Evolutionary conservation across 2,329 filamentous ascomycete species (phyloP), one percentile per base, ranked within the genome.

Genomic region (Colletotrichum trifolii): DNA sequence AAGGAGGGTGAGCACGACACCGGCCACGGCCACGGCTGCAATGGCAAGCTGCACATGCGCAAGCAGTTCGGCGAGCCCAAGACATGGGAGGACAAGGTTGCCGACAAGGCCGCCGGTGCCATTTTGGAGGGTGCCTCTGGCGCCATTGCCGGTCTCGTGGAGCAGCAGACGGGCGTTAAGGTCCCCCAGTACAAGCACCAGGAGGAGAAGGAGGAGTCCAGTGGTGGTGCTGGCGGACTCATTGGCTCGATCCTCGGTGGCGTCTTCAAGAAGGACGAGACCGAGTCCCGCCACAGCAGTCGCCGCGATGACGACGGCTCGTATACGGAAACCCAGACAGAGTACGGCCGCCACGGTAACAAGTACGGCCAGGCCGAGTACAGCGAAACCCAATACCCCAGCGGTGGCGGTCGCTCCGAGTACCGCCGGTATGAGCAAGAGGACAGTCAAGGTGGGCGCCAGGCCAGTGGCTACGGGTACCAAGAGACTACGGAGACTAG

Each of bases 1-100:
- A 95, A 93, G 77, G 89, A 93, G 71, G 93, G 92, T 35, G 90
- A 95, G 10, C 80, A 93, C 13, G 94, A 97, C 76, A 89, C 87
- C 56, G 94, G 94, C 6, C 93, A 94, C 73, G 92, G 92, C 11
- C 93, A 97, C 74, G 93, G 93, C 55, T 97, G 93, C 73, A 83
- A 80, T 66, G 89, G 92, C 66, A 94, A 94, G 77, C 82, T 97
- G 10, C 86, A 89, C 68, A 91, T 96, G 86, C 88, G 89, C 68
- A 94, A 91, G 78, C 85, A 86, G 69, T 87, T 85, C 64, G 77
- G 80, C 38, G 78, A 78, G 11, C 77, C 77, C 3, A 81, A 84
- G 64, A 83, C 80, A 36, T 71, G 83, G 45, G 83, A 87, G 72
- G 86, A 86, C 72, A 82, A 83, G 71, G 87, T 89, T 69, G 85